Base-by-base conservation (phyloP, 495 filamentous ascomycete genomes). In the Podospora pseudoanserina region DNA sequence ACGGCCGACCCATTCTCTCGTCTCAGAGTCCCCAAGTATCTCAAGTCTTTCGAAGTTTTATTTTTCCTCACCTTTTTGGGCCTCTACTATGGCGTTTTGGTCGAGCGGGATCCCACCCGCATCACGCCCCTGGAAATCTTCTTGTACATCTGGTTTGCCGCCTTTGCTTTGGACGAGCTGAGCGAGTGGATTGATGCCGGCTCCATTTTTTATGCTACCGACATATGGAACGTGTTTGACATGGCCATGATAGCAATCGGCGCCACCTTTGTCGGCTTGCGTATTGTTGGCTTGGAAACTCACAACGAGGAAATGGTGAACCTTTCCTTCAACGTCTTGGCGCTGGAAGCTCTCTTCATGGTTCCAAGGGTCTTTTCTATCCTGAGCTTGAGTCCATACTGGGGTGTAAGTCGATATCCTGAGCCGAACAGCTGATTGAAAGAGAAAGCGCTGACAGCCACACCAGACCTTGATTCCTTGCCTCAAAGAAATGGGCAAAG, bases 141-240 rank as follows among this genome's bases (percentile, higher is more conserved):
- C 5, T 77, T 91, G 39, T 89, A 87, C 71, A 75, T 90, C 56
- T 90, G 77, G 91, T 91, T 97, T 71, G 87, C 89, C 27, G 91
- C 92, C 1, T 97, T 97, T 83, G 88, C 88, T 9, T 94, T 94
- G 71, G 92, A 97, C 69, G 94, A 94, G 76, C 77, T 96, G 65
- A 89, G 90, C 66, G 90, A 93, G 65, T 89, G 93, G 71, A 84
- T 87, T 60, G 93, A 97, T 79, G 91, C 92, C 9, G 93, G 93
- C 72, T 84, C 90, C 19, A 78, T 92, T 32, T 93, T 97, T 76
- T 97, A 96, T 73, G 87, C 90, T 19, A 87, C 90, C 60, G 93
- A 96, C 73, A 91, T 97, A 66, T 97, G 94, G 93, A 94, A 90
- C 70, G 75, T 92, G 26, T 97, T 94, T 84, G 94, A 97, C 74